Evolutionary conservation across 164 flowering plant genomes (phyloP), one percentile per base, ranked within the genome.

Genomic region (Taxillus chinensis): DNA sequence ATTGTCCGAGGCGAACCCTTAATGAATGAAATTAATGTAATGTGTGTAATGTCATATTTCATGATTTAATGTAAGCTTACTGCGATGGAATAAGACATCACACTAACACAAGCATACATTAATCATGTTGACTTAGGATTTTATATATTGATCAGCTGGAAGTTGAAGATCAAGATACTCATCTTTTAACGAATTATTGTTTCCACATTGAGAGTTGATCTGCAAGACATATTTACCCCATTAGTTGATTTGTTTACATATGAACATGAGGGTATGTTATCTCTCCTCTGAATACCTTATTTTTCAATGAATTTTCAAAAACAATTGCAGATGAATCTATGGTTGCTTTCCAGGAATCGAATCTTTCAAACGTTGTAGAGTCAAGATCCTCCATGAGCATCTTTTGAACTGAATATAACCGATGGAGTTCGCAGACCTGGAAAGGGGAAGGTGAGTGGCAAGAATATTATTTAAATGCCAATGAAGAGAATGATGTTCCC

Each of bases 351-450:
- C 70, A 63, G 5, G 61, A 57, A 45, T 63, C 55, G 55, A 42
- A 69, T 59, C 61, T 38, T 50, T 65, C 68, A 46, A 59, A 45
- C 55, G 60, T 76, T 64, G 42, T 67, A 65, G 55, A 63, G 17
- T 63, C 66, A 43, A 70, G 62, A 37, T 75, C 74, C 59, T 73
- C 69, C 85, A 73, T 75, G 62, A 80, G 59, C 5, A 58, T 59
- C 71, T 65, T 72, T 45, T 84, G 86, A 5, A 65, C 55, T 40
- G 48, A 27, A 58, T 79, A 76, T 45, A 84, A 40, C 0, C 76
- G 80, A 61, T 82, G 89, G 55, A 79, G 86, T 66, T 81, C 83
- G 63, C 69, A 60, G 38, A 81, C 81, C 87, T 83, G 62, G 48
- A 55, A 7, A 37, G 42, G 51, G 13, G 13, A 11, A 48, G 10